phyloP scores from a whole-genome alignment of 1,284 basidiomycete species.

The Chalciporus sp. region DNA sequence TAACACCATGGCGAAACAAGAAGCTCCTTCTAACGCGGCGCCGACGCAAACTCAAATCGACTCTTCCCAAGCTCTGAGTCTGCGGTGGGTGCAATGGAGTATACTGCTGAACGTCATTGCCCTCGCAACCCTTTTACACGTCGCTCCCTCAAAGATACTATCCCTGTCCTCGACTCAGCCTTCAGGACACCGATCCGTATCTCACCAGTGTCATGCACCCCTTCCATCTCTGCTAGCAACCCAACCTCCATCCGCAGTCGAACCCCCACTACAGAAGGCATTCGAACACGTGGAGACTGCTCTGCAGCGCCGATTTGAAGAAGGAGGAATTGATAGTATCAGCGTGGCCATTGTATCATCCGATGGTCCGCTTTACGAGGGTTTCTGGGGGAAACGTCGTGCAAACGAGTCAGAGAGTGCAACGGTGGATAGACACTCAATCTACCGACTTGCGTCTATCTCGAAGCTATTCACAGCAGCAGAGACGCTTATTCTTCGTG shows the following conservation, averaged over 20 bases:
- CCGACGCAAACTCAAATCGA: too few relatives aligned
- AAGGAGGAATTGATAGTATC: constrained; percentile 27
- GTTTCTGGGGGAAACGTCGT: constrained; percentile 31
- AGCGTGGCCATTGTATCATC: constrained; percentile 31
- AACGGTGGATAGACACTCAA: constrained; percentile 41
- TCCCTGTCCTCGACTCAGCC: too few relatives aligned
- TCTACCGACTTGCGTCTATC: constrained; percentile 51
- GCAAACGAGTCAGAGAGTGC: constrained; percentile 45
- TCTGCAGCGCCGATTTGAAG: constrained; percentile 16
- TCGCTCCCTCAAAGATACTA: too few relatives aligned
- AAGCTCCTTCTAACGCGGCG: too few relatives aligned
- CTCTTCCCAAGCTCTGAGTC: too few relatives aligned
- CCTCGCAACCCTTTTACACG: too few relatives aligned
- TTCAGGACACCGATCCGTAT: too few relatives aligned
- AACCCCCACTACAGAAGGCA: constrained; percentile 12
- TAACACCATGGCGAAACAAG: too few relatives aligned
- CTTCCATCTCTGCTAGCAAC: constrained; percentile 21
- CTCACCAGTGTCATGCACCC: too few relatives aligned
- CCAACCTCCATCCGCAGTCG: constrained; percentile 16
- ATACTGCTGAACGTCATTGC: too few relatives aligned
- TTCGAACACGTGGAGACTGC: constrained; percentile 10
- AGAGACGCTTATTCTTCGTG: constrained; percentile 48
- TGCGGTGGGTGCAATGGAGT: too few relatives aligned
- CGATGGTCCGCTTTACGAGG: constrained; percentile 32
- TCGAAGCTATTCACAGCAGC: constrained; percentile 50